Base-by-base conservation (phyloP, 1,139 yeast genomes). In the Hemisphaericaspora xylofermentans region DNA sequence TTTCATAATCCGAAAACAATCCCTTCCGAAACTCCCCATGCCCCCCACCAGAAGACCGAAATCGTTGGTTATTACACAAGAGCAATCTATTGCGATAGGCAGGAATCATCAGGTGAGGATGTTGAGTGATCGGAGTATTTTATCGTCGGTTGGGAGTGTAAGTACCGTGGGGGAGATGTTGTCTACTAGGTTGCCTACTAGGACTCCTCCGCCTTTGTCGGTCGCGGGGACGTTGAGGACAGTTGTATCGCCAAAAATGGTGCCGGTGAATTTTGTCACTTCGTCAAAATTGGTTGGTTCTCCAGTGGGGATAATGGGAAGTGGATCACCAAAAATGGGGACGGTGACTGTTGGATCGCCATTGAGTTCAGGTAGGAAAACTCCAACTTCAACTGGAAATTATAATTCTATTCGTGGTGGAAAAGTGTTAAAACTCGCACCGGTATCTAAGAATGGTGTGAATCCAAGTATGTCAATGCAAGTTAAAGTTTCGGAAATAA, bases 101-200 rank as follows among this genome's bases (percentile, higher is more conserved):
- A 58, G 54, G 33, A 57, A 63, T 22, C 57, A 56, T 35, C 64
- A 65, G 6, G 27, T 24, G 42, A 47, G 74, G 37, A 58, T 59
- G 10, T 66, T 65, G 47, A 67, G 74, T 41, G 71, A 67, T 41
- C 73, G 68, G 40, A 66, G 73, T 1, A 59, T 55, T 14, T 69
- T 63, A 2, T 66, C 73, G 2, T 65, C 72, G 1, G 64, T 67
- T 12, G 65, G 71, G 42, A 63, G 71, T 0, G 66, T 68, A 43
- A 66, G 70, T 42, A 61, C 71, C 1, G 53, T 64, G 7, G 70
- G 68, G 2, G 74, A 67, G 37, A 51, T 60, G 13, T 53, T 65
- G 48, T 58, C 22, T 13, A 56, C 51, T 4, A 30, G 44, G 8
- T 14, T 40, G 18, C 34, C 34, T 10, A 31, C 38, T 3, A 27